Evolutionary conservation across 139 green algal genomes (phyloP).

Genomic region (Tetraselmis chui): DNA sequence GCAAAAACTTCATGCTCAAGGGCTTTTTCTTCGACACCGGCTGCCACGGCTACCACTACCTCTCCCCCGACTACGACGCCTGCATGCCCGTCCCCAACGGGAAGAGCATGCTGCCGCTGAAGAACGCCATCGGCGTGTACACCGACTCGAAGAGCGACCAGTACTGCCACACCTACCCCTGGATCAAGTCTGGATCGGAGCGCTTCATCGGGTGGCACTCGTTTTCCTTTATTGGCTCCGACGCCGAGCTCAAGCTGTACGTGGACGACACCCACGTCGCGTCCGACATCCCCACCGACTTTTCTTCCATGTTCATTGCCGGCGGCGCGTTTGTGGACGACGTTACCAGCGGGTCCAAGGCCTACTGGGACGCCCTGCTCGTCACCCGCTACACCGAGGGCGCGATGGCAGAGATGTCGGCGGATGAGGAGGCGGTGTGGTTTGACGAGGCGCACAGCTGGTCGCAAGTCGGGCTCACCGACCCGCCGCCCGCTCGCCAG

Average conservation of each 20-base stretch:
- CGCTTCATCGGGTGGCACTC: constrained; percentile 12
- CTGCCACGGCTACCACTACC: constrained; percentile 17
- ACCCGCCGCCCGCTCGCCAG: constrained; percentile 19
- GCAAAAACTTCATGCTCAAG: constrained; percentile 16
- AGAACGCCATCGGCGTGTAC: constrained; percentile 20
- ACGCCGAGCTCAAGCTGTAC: constrained; percentile 2
- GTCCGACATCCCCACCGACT: neutral
- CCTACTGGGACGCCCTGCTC: constrained; percentile 22
- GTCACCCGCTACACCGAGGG: constrained; percentile 6
- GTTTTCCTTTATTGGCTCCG: constrained; percentile 12
- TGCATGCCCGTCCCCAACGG: constrained; percentile 4
- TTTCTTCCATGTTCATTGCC: constrained; percentile 23
- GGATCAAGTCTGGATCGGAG: neutral
- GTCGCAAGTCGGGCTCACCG: constrained; percentile 1
- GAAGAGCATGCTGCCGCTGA: constrained; percentile 15
- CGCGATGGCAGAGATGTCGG: constrained; percentile 1
- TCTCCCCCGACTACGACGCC: constrained; percentile 21
- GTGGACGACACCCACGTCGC: constrained; percentile 1
- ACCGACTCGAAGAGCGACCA: constrained; percentile 6
- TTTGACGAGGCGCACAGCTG: neutral
- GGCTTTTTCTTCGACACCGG: constrained; percentile 19
- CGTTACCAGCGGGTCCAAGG: neutral
- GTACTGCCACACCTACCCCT: constrained; percentile 21
- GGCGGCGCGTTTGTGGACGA: neutral
- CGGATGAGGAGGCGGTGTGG: constrained; percentile 6